Evolutionary conservation across 179 eudicot genomes (phyloP).

Genomic region (Actinidia arguta): DNA sequence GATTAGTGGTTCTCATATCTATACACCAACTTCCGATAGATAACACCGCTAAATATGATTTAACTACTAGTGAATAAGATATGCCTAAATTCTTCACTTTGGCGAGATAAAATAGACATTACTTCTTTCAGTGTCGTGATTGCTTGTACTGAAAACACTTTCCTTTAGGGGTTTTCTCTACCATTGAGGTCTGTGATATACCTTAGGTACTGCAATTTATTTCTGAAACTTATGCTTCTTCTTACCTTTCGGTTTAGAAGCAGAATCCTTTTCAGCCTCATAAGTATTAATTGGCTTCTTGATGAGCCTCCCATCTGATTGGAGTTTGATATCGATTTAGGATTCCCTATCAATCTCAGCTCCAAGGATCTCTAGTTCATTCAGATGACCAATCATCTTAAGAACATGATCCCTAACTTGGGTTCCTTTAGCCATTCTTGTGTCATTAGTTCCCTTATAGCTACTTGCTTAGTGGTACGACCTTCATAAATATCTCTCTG

Average conservation of each 20-base stretch:
- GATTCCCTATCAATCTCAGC: not conserved
- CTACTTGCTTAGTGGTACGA: not conserved
- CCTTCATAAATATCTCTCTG: not conserved
- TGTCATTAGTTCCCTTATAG: not conserved
- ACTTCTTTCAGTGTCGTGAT: not conserved
- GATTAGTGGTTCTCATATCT: too few relatives aligned
- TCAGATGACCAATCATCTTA: not conserved
- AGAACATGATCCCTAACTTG: not conserved
- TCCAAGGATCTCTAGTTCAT: constrained; percentile 13
- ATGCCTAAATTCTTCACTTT: not conserved
- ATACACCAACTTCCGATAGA: too few relatives aligned
- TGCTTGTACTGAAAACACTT: not conserved
- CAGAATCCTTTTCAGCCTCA: not conserved
- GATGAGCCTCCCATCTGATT: not conserved
- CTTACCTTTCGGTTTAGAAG: not conserved
- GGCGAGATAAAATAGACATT: not conserved
- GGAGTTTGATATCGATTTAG: constrained; percentile 1
- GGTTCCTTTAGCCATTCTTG: not conserved
- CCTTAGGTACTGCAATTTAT: not conserved
- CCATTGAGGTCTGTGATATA: not conserved
- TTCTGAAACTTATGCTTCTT: not conserved
- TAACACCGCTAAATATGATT: not conserved
- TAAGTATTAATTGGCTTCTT: not conserved
- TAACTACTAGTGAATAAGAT: not conserved
- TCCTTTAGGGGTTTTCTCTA: too few relatives aligned